phyloP scores from a whole-genome alignment of 176 grass and related monocot species.

The Puya raimondii region DNA sequence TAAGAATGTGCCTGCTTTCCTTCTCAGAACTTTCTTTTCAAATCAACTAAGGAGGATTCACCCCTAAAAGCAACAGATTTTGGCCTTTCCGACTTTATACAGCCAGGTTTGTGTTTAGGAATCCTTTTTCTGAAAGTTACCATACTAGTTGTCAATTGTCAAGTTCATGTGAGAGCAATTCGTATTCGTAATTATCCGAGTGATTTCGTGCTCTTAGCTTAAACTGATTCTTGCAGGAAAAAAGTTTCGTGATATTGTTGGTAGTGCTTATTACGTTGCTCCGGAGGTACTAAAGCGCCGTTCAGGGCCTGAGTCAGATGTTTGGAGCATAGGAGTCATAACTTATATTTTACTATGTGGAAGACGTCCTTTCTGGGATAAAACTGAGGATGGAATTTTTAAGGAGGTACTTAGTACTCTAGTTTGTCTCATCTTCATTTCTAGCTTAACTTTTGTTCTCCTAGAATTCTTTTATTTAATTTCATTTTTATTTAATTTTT shows the following conservation, averaged over 20 bases:
- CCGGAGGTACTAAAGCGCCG: conserved; percentile 87
- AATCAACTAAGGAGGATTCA: conserved; percentile 70
- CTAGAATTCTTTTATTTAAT: background rate
- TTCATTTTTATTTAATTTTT: background rate
- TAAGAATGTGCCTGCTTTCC: conserved; percentile 46
- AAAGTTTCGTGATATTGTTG: conserved; percentile 92
- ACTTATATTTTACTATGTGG: conserved; percentile 99
- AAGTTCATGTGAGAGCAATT: background rate
- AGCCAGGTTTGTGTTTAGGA: conserved; percentile 49
- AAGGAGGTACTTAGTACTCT: conserved; percentile 50
- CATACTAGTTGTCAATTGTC: too few species aligned
- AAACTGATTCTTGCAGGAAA: conserved; percentile 40
- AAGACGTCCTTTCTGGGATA: conserved; percentile 96
- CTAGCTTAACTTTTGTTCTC: background rate
- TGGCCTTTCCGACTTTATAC: conserved; percentile 92
- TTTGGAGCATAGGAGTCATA: conserved; percentile 99
- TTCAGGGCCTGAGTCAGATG: conserved; percentile 91
- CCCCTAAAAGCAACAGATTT: conserved; percentile 96
- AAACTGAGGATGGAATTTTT: conserved; percentile 97
- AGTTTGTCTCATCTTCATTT: background rate
- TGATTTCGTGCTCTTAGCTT: too few species aligned
- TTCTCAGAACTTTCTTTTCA: conserved; percentile 99
- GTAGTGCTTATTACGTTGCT: conserved; percentile 98
- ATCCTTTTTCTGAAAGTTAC: too few species aligned
- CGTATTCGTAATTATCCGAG: too few species aligned